These are phyloP conservation scores for Penicillium taxi DNA, from an alignment of 495 filamentous ascomycete genomes.

Conservation along the genomic window DNA sequence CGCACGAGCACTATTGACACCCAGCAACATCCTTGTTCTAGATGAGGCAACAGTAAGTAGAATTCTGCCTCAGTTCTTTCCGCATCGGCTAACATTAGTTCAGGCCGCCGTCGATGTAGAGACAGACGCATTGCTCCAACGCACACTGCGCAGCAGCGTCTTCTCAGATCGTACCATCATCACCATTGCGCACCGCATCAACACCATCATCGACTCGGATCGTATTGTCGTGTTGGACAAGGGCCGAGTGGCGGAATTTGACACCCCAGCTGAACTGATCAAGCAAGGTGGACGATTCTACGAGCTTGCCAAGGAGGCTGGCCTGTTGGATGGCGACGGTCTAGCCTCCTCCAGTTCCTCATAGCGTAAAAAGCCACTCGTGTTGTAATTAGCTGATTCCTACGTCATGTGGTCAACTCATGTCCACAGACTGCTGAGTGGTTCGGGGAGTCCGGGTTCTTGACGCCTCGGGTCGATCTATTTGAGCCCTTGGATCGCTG, in stretches of 20 bases:
- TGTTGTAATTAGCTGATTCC: slow-evolving; percentile 11
- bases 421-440: slow-evolving; percentile 17
- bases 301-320: slow-evolving; percentile 49
- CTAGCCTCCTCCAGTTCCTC: slow-evolving; percentile 19
- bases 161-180: slow-evolving; percentile 93
- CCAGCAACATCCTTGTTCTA: slow-evolving; percentile 92
- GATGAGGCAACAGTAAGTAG: slow-evolving; percentile 79
- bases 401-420: slow-evolving; percentile 3
- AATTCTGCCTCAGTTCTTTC: neutral
- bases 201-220: slow-evolving; percentile 91
- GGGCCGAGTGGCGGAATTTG: slow-evolving; percentile 53
- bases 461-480: slow-evolving; percentile 14
- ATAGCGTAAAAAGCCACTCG: slow-evolving; percentile 11
- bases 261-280: slow-evolving; percentile 49
- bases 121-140: slow-evolving; percentile 76
- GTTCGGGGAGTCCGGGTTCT: slow-evolving; percentile 17
- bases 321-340: slow-evolving; percentile 43
- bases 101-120: slow-evolving; percentile 89
- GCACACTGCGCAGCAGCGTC: slow-evolving; percentile 46
- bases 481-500: slow-evolving; percentile 4
- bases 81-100: slow-evolving; percentile 11
- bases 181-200: slow-evolving; percentile 95
- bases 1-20: slow-evolving; percentile 86
- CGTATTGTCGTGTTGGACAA: slow-evolving; percentile 80
- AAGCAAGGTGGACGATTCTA: slow-evolving; percentile 46